These are phyloP conservation scores for Cardamine occulta DNA, from an alignment of 345 rosid genomes.

Conservation along the genomic window DNA sequence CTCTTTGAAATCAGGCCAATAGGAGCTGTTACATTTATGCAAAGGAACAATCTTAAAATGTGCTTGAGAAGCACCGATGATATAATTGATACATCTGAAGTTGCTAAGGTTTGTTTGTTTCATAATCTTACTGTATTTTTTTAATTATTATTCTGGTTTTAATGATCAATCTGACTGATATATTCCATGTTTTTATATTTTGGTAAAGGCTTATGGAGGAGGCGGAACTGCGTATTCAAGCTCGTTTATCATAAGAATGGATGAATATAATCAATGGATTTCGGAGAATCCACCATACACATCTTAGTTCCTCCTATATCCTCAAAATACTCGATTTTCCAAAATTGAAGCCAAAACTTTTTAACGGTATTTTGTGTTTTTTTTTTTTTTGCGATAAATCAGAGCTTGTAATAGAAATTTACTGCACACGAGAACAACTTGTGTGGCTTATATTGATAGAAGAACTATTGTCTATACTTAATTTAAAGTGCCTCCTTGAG, in stretches of 20 bases:
- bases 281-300: slow-evolving; percentile 28
- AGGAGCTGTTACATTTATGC: slow-evolving; percentile 79
- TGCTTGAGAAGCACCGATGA: slow-evolving; percentile 74
- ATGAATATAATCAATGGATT: slow-evolving; percentile 78
- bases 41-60: slow-evolving; percentile 79
- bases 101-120: slow-evolving; percentile 67
- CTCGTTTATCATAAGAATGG: slow-evolving; percentile 91
- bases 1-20: slow-evolving; percentile 62
- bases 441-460: no score
- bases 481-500: slow-evolving; percentile 64
- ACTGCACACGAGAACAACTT: no score
- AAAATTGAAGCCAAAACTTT: no score
- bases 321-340: no score
- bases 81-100: slow-evolving; percentile 72
- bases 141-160: background rate
- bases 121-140: background rate
- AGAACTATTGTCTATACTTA: no score
- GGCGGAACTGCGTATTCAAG: slow-evolving; percentile 75
- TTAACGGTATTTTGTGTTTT: no score
- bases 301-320: no score
- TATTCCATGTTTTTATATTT: background rate
- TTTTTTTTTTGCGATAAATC: no score
- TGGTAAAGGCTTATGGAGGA: slow-evolving; percentile 79
- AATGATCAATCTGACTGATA: no score
- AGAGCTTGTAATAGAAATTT: no score